Percentiles rank a stretch among this genome's conserved stretches.
phyloP scores from a whole-genome alignment of 805 yeast species.

The Candida coleopterorum region DNA sequence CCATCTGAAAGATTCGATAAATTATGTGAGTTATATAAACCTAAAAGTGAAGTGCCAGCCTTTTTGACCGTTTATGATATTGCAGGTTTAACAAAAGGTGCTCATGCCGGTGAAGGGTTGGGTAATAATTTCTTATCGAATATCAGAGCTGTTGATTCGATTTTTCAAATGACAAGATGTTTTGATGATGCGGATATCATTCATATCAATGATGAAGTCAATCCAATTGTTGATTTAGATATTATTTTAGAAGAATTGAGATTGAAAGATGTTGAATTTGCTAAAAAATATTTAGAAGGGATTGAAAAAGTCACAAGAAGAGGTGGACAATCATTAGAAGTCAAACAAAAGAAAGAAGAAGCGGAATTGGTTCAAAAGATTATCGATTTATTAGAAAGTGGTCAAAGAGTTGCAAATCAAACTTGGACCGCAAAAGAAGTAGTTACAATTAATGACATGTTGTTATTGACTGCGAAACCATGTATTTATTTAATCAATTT shows the following conservation, averaged over 20 bases:
- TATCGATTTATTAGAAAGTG: conserved; percentile 72
- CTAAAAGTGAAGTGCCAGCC: conserved; percentile 87
- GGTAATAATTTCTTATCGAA: conserved; percentile 97
- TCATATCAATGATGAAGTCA: conserved; percentile 89
- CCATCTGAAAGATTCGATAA: conserved; percentile 86
- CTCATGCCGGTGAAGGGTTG: conserved; percentile 93
- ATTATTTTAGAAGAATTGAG: conserved; percentile 89
- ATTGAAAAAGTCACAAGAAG: conserved; percentile 75
- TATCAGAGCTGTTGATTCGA: conserved; percentile 96
- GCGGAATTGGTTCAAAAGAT: conserved; percentile 69
- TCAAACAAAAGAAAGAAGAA: conserved; percentile 84
- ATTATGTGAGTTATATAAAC: conserved; percentile 68
- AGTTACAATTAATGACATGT: conserved; percentile 81
- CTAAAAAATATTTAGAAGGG: conserved; percentile 73
- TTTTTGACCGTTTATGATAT: conserved; percentile 90
- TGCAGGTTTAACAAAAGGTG: conserved; percentile 97
- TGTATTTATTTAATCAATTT: conserved; percentile 87
- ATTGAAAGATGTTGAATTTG: conserved; percentile 94
- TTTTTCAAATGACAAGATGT: conserved; percentile 95
- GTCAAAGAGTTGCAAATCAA: conserved; percentile 83
- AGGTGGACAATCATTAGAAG: conserved; percentile 88
- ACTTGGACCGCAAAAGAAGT: conserved; percentile 89
- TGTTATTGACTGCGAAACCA: conserved; percentile 91
- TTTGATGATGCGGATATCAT: conserved; percentile 97
- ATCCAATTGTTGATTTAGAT: conserved; percentile 91